Conservation (phyloP, 2,329 filamentous ascomycete genomes). For the Triangularia verruculosa region DNA sequence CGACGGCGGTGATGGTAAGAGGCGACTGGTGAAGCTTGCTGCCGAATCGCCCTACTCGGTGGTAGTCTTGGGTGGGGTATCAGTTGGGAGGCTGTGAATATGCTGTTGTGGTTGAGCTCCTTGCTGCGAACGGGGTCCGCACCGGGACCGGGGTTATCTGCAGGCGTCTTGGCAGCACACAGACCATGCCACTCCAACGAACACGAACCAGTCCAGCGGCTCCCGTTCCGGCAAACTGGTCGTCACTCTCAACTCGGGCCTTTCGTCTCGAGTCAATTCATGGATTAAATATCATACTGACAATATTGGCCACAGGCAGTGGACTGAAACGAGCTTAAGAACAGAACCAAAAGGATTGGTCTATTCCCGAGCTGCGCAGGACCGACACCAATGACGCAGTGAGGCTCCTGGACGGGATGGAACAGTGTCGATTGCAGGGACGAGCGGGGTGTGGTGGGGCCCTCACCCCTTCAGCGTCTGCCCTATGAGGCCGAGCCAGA, state of each 20-base stretch:
- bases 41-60: neutral
- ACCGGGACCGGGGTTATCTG: neutral
- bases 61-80: neutral
- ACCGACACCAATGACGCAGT: neutral
- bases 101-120: neutral
- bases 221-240: neutral
- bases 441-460: slow-evolving; percentile 1
- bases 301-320: neutral
- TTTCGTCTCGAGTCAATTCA: neutral
- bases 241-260: neutral
- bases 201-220: neutral
- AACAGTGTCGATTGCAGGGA: neutral
- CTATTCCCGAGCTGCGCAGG: neutral
- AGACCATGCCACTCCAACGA: neutral
- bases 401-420: slow-evolving; percentile 2
- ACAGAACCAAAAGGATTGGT: neutral
- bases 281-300: neutral
- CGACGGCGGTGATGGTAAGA: neutral
- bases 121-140: neutral
- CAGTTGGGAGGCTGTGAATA: neutral
- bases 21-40: neutral
- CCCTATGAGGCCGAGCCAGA: slow-evolving; percentile 8
- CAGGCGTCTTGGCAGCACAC: neutral
- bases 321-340: neutral
- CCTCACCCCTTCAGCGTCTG: neutral